phyloP scores from a whole-genome alignment of 2,329 filamentous ascomycete species.

The Nigrospora oryzae region DNA sequence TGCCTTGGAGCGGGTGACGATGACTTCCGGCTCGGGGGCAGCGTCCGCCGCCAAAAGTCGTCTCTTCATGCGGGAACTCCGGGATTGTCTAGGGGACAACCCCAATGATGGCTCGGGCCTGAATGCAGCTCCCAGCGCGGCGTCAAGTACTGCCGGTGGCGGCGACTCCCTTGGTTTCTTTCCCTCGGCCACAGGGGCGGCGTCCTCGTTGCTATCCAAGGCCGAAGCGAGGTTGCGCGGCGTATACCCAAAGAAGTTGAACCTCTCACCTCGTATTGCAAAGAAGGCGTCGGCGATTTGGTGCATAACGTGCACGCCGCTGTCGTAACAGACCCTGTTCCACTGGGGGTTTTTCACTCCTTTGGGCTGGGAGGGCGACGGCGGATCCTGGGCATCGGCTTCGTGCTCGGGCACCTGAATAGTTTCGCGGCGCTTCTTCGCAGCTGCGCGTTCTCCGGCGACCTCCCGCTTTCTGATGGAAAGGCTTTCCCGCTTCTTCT shows the following conservation, averaged over 20 bases:
- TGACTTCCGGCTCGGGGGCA: too few relatives aligned
- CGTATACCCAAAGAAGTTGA: slow-evolving; percentile 22
- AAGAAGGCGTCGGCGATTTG: slow-evolving; percentile 22
- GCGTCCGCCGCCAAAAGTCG: too few relatives aligned
- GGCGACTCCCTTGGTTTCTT: slow-evolving; percentile 31
- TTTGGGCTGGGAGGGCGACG: not conserved
- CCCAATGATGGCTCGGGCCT: too few relatives aligned
- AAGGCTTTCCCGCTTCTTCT: slow-evolving; percentile 3
- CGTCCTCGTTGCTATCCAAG: not conserved
- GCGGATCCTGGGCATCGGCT: not conserved
- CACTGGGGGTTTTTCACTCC: slow-evolving; percentile 19
- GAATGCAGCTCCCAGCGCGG: not conserved
- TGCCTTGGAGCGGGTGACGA: not conserved
- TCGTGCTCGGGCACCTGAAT: not conserved
- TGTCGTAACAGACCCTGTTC: slow-evolving; percentile 22
- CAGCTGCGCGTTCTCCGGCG: not conserved
- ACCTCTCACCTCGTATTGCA: slow-evolving; percentile 18
- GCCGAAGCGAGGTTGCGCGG: slow-evolving; percentile 14
- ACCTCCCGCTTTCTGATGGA: slow-evolving; percentile 1
- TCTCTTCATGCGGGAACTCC: too few relatives aligned
- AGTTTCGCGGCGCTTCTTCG: slow-evolving; percentile 2
- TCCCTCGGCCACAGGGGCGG: slow-evolving; percentile 2
- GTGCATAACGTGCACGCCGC: slow-evolving; percentile 21
- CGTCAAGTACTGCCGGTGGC: slow-evolving; percentile 24
- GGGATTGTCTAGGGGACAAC: too few relatives aligned